phyloP scores from a whole-genome alignment of 2,329 filamentous ascomycete species.

The Colletotrichum chrysophilum region DNA sequence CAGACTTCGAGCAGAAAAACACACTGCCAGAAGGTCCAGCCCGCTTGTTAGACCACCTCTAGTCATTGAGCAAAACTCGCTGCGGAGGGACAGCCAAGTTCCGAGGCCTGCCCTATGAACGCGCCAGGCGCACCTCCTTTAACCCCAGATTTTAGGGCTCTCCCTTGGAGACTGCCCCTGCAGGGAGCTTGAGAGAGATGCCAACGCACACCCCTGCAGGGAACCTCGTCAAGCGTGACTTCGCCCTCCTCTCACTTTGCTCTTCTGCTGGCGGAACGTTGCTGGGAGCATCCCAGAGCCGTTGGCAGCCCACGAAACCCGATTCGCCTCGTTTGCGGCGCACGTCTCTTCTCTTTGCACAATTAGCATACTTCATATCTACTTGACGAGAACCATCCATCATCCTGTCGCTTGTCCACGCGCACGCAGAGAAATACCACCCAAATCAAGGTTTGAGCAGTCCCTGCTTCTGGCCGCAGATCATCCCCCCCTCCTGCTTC shows the following conservation, averaged over 20 bases:
- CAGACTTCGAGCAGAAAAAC: not conserved
- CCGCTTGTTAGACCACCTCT: not conserved
- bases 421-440: not conserved
- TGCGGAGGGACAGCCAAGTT: not conserved
- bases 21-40: not conserved
- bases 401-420: not conserved
- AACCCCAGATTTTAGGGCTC: slow-evolving; percentile 3
- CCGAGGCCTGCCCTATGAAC: not conserved
- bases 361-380: not conserved
- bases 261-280: not conserved
- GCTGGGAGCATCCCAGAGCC: not conserved
- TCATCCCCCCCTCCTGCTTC: not conserved
- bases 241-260: not conserved
- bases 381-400: not conserved
- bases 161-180: not conserved
- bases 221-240: not conserved
- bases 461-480: not conserved
- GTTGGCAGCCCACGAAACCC: not conserved
- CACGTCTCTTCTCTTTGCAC: not conserved
- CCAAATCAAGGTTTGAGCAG: not conserved
- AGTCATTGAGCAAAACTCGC: not conserved
- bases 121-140: not conserved
- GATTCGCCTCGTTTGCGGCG: not conserved
- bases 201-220: not conserved
- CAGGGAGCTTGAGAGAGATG: not conserved